phyloP scores from a whole-genome alignment of 805 yeast species.

The Metschnikowia santaceciliae region DNA sequence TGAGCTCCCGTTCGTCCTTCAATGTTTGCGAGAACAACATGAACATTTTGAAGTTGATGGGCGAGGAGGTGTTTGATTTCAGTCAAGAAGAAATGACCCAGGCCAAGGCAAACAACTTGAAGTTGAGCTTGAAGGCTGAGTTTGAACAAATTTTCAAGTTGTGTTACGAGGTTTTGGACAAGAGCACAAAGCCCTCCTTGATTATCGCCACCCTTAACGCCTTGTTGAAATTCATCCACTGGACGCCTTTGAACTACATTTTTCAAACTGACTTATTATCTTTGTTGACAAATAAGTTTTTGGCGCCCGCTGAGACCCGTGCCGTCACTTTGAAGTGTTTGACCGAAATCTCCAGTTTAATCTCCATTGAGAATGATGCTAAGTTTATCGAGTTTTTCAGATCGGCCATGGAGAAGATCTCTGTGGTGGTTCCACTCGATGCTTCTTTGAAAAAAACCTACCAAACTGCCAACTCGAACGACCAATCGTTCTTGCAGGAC shows the following conservation, averaged over 20 bases:
- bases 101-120: slow-evolving; percentile 82
- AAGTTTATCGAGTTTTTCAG: slow-evolving; percentile 69
- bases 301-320: slow-evolving; percentile 75
- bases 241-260: slow-evolving; percentile 90
- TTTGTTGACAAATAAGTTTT: slow-evolving; percentile 68
- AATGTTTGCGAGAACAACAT: slow-evolving; percentile 97
- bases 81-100: slow-evolving; percentile 97
- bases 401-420: slow-evolving; percentile 66
- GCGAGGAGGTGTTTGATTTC: slow-evolving; percentile 95
- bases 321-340: slow-evolving; percentile 84
- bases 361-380: slow-evolving; percentile 47
- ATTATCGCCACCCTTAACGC: slow-evolving; percentile 81
- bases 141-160: slow-evolving; percentile 90
- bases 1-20: slow-evolving; percentile 75
- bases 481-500: slow-evolving; percentile 93
- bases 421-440: slow-evolving; percentile 56
- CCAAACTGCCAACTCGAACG: slow-evolving; percentile 68
- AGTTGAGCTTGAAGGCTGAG: slow-evolving; percentile 80
- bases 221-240: slow-evolving; percentile 78
- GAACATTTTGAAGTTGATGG: slow-evolving; percentile 81
- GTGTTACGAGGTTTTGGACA: slow-evolving; percentile 90
- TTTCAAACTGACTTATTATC: slow-evolving; percentile 82
- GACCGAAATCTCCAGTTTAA: slow-evolving; percentile 80
- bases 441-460: slow-evolving; percentile 70
- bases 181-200: slow-evolving; percentile 78